Percentiles rank a stretch among this genome's conserved stretches.
These are phyloP conservation scores for Aspergillus sojae DNA, from an alignment of 2,329 filamentous ascomycete genomes.

Conservation along the genomic window DNA sequence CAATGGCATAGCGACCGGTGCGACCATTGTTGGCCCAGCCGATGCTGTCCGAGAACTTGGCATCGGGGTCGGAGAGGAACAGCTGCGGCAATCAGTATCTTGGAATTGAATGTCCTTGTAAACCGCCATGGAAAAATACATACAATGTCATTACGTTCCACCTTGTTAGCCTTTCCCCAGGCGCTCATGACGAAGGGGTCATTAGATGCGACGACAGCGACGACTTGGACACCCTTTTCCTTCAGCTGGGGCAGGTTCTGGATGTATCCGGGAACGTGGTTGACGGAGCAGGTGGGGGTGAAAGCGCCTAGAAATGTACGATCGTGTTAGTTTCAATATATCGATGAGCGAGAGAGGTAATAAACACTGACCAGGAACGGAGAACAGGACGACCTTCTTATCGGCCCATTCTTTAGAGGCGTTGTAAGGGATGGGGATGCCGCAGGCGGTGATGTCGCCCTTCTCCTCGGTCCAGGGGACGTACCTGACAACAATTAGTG, in stretches of 20 bases:
- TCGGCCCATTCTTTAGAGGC: conserved; percentile 74
- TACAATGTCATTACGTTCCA: conserved; percentile 70
- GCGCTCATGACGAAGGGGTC: conserved; percentile 84
- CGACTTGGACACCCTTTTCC: conserved; percentile 76
- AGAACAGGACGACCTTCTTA: conserved; percentile 74
- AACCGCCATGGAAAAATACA: conserved; percentile 21
- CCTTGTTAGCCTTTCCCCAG: conserved; percentile 82
- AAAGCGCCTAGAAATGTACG: conserved; percentile 62
- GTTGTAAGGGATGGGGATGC: conserved; percentile 75
- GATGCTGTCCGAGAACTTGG: conserved; percentile 72
- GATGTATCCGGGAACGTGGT: conserved; percentile 78
- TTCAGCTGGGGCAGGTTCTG: conserved; percentile 68
- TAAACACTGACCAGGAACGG: conserved; percentile 60
- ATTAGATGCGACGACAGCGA: conserved; percentile 79
- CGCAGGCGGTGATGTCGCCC: conserved; percentile 72
- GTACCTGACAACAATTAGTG: conserved; percentile 55
- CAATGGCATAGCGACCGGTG: conserved; percentile 75
- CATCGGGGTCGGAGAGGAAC: conserved; percentile 72
- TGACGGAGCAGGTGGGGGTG: conserved; percentile 80
- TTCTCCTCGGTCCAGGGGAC: conserved; percentile 74
- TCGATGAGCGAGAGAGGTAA: not conserved
- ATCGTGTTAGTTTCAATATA: not conserved
- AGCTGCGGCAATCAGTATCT: conserved; percentile 49
- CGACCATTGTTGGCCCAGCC: conserved; percentile 71
- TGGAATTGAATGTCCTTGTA: too few relatives aligned